phyloP scores from a whole-genome alignment of 176 grass and related monocot genomes.

The Eragrostis nindensis region DNA sequence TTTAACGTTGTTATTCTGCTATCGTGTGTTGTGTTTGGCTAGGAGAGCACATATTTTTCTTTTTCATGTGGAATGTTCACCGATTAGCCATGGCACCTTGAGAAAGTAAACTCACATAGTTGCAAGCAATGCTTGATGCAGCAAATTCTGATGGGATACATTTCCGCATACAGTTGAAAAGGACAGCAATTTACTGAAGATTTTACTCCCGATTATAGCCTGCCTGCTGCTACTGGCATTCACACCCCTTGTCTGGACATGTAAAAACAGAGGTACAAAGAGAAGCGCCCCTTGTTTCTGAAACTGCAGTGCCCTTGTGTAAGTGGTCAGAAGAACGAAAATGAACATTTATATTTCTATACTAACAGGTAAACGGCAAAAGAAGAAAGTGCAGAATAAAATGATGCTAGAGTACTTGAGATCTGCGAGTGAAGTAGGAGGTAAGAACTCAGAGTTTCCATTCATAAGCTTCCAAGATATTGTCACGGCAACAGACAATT shows the following conservation, averaged over 20 bases:
- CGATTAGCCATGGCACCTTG: too few relatives aligned
- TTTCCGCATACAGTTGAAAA: conserved; percentile 15
- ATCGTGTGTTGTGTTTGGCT: too few relatives aligned
- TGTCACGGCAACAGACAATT: conserved; percentile 29
- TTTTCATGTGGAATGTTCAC: too few relatives aligned
- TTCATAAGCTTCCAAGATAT: conserved; percentile 34
- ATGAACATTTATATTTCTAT: neutral
- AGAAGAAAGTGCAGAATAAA: neutral
- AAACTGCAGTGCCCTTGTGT: too few relatives aligned
- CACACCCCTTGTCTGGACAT: neutral
- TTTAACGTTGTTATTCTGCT: too few relatives aligned
- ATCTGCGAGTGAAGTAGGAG: neutral
- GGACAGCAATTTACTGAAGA: neutral
- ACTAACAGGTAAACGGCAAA: neutral
- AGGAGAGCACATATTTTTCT: too few relatives aligned
- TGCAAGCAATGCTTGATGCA: neutral
- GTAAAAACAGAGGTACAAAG: conserved; percentile 30
- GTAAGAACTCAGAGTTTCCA: neutral
- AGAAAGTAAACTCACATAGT: too few relatives aligned
- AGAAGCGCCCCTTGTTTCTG: too few relatives aligned
- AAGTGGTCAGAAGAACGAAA: neutral
- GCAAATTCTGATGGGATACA: neutral
- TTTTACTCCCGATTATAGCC: neutral
- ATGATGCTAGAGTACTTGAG: neutral
- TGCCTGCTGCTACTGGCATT: neutral